A percentile compares a stretch with the other conserved stretches of the same genome.
phyloP scores from a whole-genome alignment of 305 asterid species.

The Solanum hybrid region DNA sequence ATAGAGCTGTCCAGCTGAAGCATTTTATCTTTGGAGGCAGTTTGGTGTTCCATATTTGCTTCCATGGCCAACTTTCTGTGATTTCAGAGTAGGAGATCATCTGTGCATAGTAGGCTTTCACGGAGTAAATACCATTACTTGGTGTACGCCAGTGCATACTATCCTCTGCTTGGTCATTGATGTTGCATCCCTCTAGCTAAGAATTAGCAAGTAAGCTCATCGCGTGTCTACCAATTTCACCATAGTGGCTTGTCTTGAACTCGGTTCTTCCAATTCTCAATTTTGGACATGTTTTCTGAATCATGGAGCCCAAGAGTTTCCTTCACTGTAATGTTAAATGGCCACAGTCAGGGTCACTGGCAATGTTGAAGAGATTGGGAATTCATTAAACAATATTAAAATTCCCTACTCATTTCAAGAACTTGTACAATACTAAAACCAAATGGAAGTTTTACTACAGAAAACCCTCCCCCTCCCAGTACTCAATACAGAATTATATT shows the following conservation, averaged over 20 bases:
- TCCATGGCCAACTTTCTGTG: background rate
- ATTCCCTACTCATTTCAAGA: background rate
- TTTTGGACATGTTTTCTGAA: background rate
- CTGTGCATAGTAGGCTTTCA: background rate
- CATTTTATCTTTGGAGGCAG: too few species aligned
- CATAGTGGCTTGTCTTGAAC: too few species aligned
- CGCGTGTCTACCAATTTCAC: too few species aligned
- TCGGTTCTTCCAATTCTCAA: background rate
- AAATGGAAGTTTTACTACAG: background rate
- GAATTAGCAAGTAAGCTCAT: background rate
- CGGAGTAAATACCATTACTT: background rate
- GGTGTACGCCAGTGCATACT: background rate
- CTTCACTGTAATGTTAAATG: background rate
- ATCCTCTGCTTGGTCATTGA: background rate
- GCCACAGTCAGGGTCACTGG: background rate
- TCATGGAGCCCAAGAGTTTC: background rate
- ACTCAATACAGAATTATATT: background rate
- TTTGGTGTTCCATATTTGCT: background rate
- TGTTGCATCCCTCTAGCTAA: background rate
- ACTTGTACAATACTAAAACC: background rate
- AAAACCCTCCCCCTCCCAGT: background rate
- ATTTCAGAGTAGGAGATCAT: background rate
- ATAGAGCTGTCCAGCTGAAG: background rate
- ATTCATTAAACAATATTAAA: background rate
- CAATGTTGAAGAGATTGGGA: background rate